Base-by-base conservation (phyloP, 352 stramenopile genomes). In the Pythium sp. region DNA sequence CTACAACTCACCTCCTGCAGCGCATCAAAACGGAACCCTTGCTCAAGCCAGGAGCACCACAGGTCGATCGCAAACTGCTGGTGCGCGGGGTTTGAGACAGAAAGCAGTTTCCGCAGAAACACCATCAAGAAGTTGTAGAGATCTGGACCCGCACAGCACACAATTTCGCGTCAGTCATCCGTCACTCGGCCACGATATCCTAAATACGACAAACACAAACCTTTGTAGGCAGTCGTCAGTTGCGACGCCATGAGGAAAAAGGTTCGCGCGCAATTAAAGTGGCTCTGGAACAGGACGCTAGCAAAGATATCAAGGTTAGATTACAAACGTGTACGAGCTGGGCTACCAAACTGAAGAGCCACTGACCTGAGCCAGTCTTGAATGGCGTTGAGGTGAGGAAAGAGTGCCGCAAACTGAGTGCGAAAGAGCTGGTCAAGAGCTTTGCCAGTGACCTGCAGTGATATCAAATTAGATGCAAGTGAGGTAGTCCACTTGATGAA, bases 41-140 rank as follows among this genome's bases (percentile, higher is more conserved):
- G 61, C 15, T 90, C 73, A 22, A 95, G 54, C 78, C 84, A 91
- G 34, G 72, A 73, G 67, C 87, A 93, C 87, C 85, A 93, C 41
- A 93, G 70, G 14, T 87, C 75, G 36, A 95, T 75, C 28, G 82
- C 82, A 51, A 91, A 87, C 24, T 79, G 67, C 64, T 89, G 80
- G 54, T 92, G 74, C 3, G 56, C 24, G 15, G 49, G 62, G 49
- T 84, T 80, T 1, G 76, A 67, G 24, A 79, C 80, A 11, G 84
- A 90, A 15, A 95, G 58, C 5, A 91, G 69, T n/a, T 95, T 95
- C 2, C 84, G 76, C 58, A 93, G 67, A 62, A 93, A 86, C 34
- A 95, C 67, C 85, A 95, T 93, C n/a, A 88, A 34, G 71, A 93
- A 93, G 38, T 82, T 85, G 68, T 88, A 93, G 30, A 93, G 80